Base-by-base conservation (phyloP, 2,329 filamentous ascomycete genomes). In the Aspergillus spinulosporus region DNA sequence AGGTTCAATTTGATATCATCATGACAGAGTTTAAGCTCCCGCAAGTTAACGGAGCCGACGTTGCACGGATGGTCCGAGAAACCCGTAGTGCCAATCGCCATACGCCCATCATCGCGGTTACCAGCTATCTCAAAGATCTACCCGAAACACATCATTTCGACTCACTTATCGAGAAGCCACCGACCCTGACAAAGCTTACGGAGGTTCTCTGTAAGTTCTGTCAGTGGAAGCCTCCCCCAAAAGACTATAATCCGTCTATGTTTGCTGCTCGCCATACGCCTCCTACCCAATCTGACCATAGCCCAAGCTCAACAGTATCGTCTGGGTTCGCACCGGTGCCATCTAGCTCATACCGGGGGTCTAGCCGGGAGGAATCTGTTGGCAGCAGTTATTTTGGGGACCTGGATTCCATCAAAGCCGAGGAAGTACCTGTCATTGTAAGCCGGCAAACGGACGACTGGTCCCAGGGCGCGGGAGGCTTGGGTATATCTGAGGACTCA, bases 1-100 rank as follows among this genome's bases (percentile, higher is more conserved):
- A 97, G 70, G 93, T 99, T 70, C 96, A 97, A 69, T 99, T 97
- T 69, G 94, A 99, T 74, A 91, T 97, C 66, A 97, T 99, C 71
- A 94, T 99, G 80, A 93, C 96, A 74, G 94, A 99, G 74, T 97
- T 92, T 77, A 95, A 93, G 71, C 80, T 99, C 45, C 93, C 94
- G 7, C 91, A 96, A 68, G 92, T 97, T 68, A 97, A 92, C 66
- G 94, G 94, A 26, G 89, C 91, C 9, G 94, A 99, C 70, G 90
- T 99, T 55, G 93, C 94, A 49, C 88, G 94, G 34, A 99, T 99
- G 94, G 92, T 99, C 64, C 87, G 94, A 47, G 93, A 97, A 70
- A 97, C 93, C 1, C 94, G 93, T 77, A 97, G 97, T 71, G 86
- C 90, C 57, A 99, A 99, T 70, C 89, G 90, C 0, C 87, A 94